A percentile compares a stretch with the other conserved stretches of the same genome.
Evolutionary conservation across 2,329 filamentous ascomycete species (phyloP).

Genomic region (Clonostachys sp.): DNA sequence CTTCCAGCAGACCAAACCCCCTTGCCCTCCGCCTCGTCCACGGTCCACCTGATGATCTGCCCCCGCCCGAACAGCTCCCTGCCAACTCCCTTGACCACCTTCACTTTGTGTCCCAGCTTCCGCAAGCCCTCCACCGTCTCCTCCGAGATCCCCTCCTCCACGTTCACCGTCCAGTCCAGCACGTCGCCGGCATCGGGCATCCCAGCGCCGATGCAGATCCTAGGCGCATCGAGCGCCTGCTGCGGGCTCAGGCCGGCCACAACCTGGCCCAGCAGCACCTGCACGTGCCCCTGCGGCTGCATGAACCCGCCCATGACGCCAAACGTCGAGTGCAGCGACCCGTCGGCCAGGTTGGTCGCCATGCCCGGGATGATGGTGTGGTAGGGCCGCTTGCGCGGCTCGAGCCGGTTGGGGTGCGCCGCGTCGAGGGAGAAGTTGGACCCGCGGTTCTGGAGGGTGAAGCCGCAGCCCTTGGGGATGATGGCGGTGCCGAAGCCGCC

Average conservation of each 20-base stretch:
- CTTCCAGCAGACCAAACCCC: slow-evolving; percentile 85
- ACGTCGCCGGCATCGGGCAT: slow-evolving; percentile 58
- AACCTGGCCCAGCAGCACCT: slow-evolving; percentile 86
- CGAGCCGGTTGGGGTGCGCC: slow-evolving; percentile 74
- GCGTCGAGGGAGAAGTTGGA: slow-evolving; percentile 74
- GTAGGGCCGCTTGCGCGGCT: slow-evolving; percentile 83
- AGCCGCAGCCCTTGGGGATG: slow-evolving; percentile 80
- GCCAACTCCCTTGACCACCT: slow-evolving; percentile 59
- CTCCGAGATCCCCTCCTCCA: slow-evolving; percentile 77
- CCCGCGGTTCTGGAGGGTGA: slow-evolving; percentile 91
- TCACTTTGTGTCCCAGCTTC: slow-evolving; percentile 67
- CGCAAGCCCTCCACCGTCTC: slow-evolving; percentile 64
- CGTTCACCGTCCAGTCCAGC: slow-evolving; percentile 61
- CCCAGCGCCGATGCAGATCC: slow-evolving; percentile 80
- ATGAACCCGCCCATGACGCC: slow-evolving; percentile 99
- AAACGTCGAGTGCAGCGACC: slow-evolving; percentile 76
- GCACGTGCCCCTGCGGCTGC: slow-evolving; percentile 95
- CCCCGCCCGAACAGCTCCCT: slow-evolving; percentile 78
- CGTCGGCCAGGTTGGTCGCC: slow-evolving; percentile 72
- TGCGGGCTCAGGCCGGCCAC: slow-evolving; percentile 80
- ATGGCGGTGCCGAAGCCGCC: slow-evolving; percentile 84
- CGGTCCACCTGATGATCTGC: slow-evolving; percentile 75
- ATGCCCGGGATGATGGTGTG: slow-evolving; percentile 97
- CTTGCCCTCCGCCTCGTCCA: slow-evolving; percentile 63
- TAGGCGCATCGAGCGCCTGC: slow-evolving; percentile 81